Base-by-base conservation (phyloP, 352 stramenopile genomes). In the Globisporangium heterothallicum region DNA sequence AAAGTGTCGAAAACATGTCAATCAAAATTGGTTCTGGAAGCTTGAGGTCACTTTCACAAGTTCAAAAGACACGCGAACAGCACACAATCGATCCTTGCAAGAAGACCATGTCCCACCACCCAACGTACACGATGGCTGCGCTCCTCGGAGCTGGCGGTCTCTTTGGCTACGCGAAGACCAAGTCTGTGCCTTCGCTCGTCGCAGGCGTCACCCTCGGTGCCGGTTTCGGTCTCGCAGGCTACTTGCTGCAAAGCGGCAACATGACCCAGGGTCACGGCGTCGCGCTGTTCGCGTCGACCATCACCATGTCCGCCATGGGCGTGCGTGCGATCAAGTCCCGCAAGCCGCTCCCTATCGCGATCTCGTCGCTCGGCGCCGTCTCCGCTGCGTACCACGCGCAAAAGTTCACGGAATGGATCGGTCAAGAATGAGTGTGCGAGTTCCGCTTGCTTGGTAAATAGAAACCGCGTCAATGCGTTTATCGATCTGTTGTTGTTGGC, bases 231-330 rank as follows among this genome's bases (percentile, higher is more conserved):
- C 49, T 86, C 42, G 82, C 84, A 6, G 86, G 80, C 25, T 89
- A 76, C 62, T 61, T 94, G 64, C 68, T 96, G 25, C 72, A 91
- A 56, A 81, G 82, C 58, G 78, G 78, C 34, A 69, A 85, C 50
- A 92, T 91, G 75, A 85, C 80, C 26, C 74, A 88, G 52, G 86
- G 86, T 57, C 86, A 96, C 61, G 80, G 74, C 43, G 58, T 87
- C 27, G 82, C 80, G 49, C 67, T 94, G 19, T 78, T 90, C 49
- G 65, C 89, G 56, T 94, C 84, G 19, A 78, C 84, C 26, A 78
- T 92, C 59, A 93, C 86, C 49, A 90, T 92, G 80, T 78, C 75
- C 29, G 74, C 78, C 19, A 96, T 96, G 86, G 82, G 81, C 30
- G 49, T 89, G 54, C 80, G 86, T 53, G 84, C 84, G 36, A 74